Evolutionary conservation across 805 yeast species (phyloP), one percentile per base, ranked within the genome.

Genomic region (Pichia thaimueangensis): DNA sequence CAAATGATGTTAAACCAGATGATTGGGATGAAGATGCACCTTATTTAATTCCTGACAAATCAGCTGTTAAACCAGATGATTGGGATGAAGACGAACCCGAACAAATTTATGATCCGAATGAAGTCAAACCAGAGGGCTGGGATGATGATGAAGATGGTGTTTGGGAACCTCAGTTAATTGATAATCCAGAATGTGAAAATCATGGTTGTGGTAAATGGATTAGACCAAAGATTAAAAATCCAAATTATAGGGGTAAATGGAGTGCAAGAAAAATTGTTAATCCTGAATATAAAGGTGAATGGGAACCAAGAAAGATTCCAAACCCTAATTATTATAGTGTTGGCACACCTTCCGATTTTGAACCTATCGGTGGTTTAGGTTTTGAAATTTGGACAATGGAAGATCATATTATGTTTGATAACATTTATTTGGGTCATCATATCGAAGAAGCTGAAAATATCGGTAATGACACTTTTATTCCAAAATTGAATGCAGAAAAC

Each of bases 381-480:
- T 85, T 89, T 56, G 97, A 88, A 62, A 67, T 88, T 49, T 88
- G 96, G 95, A 76, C 91, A 36, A 82, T 88, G 80, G 81, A 85
- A 49, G 70, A 71, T 33, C 76, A 84, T 38, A 75, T 87, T 39
- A 52, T 85, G 59, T 86, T 88, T 58, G 86, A 86, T 60, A 86
- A 88, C 64, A 76, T 88, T 47, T 89, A 88, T 59, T 60, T 88
- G 47, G 96, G 96, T 24, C 89, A 86, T 57, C 78, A 85, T 2
- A 67, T 88, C n/a, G 68, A 65, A 30, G 96, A 88, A 56, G 96
- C 96, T 11, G 96, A 89, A 66, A 43, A 57, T 9, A 69, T 88
- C 50, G 97, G 96, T 25, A 88, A 89, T 58, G 61, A 65, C 8
- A 87, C 96, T 0, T 88, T 76, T 60, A 52, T 62, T 27, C 70